Evolutionary conservation across 2,329 filamentous ascomycete genomes (phyloP).

Genomic region (Dothistroma pini): DNA sequence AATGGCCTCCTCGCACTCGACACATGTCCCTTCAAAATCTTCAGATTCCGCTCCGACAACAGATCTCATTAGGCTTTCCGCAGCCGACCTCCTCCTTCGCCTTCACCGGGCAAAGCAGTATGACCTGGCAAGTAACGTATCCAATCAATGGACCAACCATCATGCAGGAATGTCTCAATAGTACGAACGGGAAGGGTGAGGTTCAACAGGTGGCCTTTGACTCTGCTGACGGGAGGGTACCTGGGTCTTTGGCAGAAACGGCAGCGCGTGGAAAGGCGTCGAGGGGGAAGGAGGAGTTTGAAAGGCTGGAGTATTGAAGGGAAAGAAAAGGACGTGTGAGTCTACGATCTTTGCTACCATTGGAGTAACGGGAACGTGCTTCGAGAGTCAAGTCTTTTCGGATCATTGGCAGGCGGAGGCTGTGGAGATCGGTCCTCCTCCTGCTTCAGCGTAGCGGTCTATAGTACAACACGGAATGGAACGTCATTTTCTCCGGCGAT

Average conservation of each 20-base stretch:
- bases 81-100: slow-evolving; percentile 6
- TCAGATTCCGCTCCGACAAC: slow-evolving; percentile 8
- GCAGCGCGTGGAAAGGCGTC: slow-evolving; percentile 5
- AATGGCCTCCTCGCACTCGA: slow-evolving; percentile 5
- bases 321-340: slow-evolving; percentile 12
- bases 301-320: slow-evolving; percentile 10
- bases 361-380: slow-evolving; percentile 9
- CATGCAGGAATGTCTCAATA: slow-evolving; percentile 11
- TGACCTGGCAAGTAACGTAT: slow-evolving; percentile 15
- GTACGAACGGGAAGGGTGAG: slow-evolving; percentile 9
- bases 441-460: too few relatives aligned
- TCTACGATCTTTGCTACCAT: slow-evolving; percentile 14
- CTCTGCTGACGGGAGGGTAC: background rate
- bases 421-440: slow-evolving; percentile 7
- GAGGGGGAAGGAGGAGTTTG: slow-evolving; percentile 8
- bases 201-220: slow-evolving; percentile 16
- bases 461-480: too few relatives aligned
- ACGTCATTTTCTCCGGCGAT: too few relatives aligned
- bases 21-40: slow-evolving; percentile 15
- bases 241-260: background rate
- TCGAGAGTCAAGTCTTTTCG: slow-evolving; percentile 14
- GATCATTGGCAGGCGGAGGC: slow-evolving; percentile 17
- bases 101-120: slow-evolving; percentile 7
- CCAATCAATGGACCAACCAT: slow-evolving; percentile 8
- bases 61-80: slow-evolving; percentile 7